Conservation (phyloP, 139 green algal genomes). For the Chlorella sp. region DNA sequence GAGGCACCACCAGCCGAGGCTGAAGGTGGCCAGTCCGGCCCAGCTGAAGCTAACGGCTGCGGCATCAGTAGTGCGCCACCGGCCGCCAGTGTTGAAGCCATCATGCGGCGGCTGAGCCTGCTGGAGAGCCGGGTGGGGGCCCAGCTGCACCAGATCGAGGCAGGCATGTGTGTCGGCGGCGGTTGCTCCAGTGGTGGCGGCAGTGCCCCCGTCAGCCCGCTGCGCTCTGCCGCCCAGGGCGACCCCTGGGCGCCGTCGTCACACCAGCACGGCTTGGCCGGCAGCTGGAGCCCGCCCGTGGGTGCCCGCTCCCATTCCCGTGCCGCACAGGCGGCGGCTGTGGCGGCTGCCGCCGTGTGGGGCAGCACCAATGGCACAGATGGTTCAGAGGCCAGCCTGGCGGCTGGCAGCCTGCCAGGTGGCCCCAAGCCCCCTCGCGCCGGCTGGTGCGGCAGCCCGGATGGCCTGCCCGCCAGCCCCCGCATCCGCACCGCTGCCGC, state of each 20-base stretch:
- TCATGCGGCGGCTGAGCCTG: neutral
- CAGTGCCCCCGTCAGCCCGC: constrained; percentile 10
- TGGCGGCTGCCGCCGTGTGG: neutral
- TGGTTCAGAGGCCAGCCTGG: neutral
- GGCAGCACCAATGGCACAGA: neutral
- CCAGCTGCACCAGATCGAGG: constrained; percentile 7
- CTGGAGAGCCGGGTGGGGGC: constrained; percentile 14
- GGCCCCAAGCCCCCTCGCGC: no score
- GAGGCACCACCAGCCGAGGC: no score
- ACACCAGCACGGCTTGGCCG: neutral
- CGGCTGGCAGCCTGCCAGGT: neutral
- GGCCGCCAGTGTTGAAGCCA: neutral
- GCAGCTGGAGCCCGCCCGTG: neutral
- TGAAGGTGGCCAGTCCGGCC: no score
- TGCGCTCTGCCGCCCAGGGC: neutral
- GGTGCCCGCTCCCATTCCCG: neutral
- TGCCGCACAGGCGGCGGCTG: neutral
- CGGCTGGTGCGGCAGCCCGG: no score
- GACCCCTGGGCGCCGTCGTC: no score
- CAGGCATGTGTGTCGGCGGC: neutral
- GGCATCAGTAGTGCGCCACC: neutral
- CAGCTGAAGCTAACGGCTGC: neutral
- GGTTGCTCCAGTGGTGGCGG: neutral
- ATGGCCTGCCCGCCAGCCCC: neutral
- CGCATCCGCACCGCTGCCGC: neutral